A percentile compares a stretch with the other conserved stretches of the same genome.
These are phyloP conservation scores for Xylaria telfairii DNA, from an alignment of 495 filamentous ascomycete species.

Conservation along the genomic window DNA sequence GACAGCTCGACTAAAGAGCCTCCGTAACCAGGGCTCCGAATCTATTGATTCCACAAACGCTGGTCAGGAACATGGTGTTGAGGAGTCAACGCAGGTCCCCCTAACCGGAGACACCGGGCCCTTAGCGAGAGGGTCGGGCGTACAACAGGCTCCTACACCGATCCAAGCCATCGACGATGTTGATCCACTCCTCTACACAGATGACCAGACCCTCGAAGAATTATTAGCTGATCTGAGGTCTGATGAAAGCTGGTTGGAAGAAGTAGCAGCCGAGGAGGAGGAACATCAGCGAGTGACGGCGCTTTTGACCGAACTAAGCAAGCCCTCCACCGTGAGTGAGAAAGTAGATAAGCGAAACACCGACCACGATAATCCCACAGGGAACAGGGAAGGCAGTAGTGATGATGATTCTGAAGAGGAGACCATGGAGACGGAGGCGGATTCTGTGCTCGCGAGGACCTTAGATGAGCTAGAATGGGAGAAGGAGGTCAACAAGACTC, in stretches of 20 bases:
- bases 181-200: slow-evolving; percentile 34
- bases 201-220: slow-evolving; percentile 45
- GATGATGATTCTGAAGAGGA: slow-evolving; percentile 51
- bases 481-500: slow-evolving; percentile 25
- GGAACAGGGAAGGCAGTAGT: slow-evolving; percentile 28
- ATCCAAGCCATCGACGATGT: slow-evolving; percentile 26
- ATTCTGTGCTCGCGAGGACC: slow-evolving; percentile 41
- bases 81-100: slow-evolving; percentile 21
- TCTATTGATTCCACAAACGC: slow-evolving; percentile 15
- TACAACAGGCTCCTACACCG: slow-evolving; percentile 24
- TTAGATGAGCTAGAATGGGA: slow-evolving; percentile 47
- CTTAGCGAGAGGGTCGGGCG: slow-evolving; percentile 16
- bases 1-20: slow-evolving; percentile 47
- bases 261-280: slow-evolving; percentile 36
- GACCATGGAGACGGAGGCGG: slow-evolving; percentile 41
- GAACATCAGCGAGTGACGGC: slow-evolving; percentile 34
- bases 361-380: slow-evolving; percentile 5
- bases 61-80: not conserved
- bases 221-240: slow-evolving; percentile 44
- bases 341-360: slow-evolving; percentile 2
- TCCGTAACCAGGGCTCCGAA: slow-evolving; percentile 40
- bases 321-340: slow-evolving; percentile 5
- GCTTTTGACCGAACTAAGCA: slow-evolving; percentile 37
- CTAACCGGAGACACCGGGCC: not conserved
- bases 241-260: slow-evolving; percentile 35